Evolutionary conservation across 108 stramenopile species (phyloP).

Genomic region (Cyclotella distinguenda): DNA sequence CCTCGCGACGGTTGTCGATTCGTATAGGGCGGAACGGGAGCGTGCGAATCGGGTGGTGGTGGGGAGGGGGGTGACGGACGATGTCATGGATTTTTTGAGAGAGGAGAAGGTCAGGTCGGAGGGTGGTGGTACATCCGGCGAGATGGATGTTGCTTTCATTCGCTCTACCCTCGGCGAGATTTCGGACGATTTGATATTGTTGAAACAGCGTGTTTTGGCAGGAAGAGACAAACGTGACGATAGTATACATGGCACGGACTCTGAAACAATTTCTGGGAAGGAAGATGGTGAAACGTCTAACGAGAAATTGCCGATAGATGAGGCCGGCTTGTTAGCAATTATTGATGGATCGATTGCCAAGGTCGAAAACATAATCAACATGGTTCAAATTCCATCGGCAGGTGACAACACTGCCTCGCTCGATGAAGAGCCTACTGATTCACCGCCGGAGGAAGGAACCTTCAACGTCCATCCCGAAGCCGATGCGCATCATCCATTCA

Average conservation of each 20-base stretch:
- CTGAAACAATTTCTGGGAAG: neutral
- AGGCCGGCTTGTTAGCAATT: neutral
- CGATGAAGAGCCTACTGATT: too few relatives aligned
- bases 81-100: conserved; percentile 45
- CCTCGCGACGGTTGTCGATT: conserved; percentile 33
- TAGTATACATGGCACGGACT: conserved; percentile 1
- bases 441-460: too few relatives aligned
- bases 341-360: conserved; percentile 29
- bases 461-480: too few relatives aligned
- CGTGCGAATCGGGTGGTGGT: conserved; percentile 18
- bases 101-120: conserved; percentile 11
- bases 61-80: conserved; percentile 38
- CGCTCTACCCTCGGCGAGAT: conserved; percentile 25
- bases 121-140: neutral
- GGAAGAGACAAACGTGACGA: conserved; percentile 9
- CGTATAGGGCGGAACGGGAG: conserved; percentile 30
- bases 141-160: neutral
- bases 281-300: conserved; percentile 1
- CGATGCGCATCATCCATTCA: too few relatives aligned
- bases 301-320: neutral
- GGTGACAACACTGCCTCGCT: neutral
- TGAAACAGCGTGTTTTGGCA: conserved; percentile 8
- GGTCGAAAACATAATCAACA: conserved; percentile 15
- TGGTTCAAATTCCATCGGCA: conserved; percentile 3
- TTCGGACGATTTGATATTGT: conserved; percentile 11